A percentile compares a stretch with the other conserved stretches of the same genome.
Evolutionary conservation across 2,329 filamentous ascomycete species (phyloP).

Genomic region (Coniochaeta pulveracea): DNA sequence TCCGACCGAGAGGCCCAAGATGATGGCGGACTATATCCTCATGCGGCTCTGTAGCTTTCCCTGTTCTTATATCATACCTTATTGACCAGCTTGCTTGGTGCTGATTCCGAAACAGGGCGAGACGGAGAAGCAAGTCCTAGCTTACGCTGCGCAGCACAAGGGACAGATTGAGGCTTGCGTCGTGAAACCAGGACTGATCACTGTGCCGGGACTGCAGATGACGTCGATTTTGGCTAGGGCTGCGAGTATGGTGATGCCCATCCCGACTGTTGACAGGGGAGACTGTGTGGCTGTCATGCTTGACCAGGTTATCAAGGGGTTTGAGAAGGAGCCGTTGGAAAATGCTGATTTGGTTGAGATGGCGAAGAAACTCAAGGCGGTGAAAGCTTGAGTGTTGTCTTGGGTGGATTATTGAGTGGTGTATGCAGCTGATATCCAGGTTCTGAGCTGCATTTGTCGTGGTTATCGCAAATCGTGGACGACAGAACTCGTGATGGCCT

Average conservation of each 20-base stretch:
- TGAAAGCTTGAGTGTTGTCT: not conserved
- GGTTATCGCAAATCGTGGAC: no score
- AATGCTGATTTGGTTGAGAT: slow-evolving; percentile 30
- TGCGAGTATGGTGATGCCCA: slow-evolving; percentile 12
- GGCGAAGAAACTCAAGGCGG: slow-evolving; percentile 9
- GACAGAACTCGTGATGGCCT: no score
- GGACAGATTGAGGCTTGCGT: slow-evolving; percentile 25
- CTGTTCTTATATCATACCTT: not conserved
- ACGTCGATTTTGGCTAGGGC: slow-evolving; percentile 12
- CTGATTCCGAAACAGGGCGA: slow-evolving; percentile 24
- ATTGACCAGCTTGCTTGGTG: slow-evolving; percentile 1
- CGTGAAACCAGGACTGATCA: slow-evolving; percentile 31
- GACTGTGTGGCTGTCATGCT: slow-evolving; percentile 31
- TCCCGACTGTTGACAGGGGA: slow-evolving; percentile 22
- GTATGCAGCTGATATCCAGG: not conserved
- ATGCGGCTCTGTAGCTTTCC: slow-evolving; percentile 33
- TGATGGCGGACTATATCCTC: slow-evolving; percentile 26
- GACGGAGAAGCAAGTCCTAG: slow-evolving; percentile 29
- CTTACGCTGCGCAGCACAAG: slow-evolving; percentile 24
- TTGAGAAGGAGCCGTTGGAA: slow-evolving; percentile 31
- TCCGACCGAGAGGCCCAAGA: slow-evolving; percentile 25
- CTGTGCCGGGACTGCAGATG: slow-evolving; percentile 13
- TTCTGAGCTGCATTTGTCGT: not conserved
- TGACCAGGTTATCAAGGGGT: slow-evolving; percentile 29
- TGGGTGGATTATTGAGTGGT: not conserved